Evolutionary conservation across 1,139 yeast genomes (phyloP).

Genomic region (Spencermartinsiella ligniputridi): DNA sequence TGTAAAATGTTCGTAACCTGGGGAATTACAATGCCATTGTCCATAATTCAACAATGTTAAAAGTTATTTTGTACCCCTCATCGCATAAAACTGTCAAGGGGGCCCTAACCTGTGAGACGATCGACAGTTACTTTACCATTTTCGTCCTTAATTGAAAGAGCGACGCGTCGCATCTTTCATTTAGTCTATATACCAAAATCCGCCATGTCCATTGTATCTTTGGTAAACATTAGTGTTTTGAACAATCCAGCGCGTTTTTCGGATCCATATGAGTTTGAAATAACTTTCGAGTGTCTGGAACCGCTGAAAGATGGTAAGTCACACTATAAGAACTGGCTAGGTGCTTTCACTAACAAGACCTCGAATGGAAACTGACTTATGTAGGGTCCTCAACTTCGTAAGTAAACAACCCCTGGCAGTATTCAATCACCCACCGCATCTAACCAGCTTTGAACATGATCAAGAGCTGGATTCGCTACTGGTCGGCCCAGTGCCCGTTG

Average conservation of each 20-base stretch:
- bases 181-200: no score
- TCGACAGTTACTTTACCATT: background rate
- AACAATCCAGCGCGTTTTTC: slow-evolving; percentile 94
- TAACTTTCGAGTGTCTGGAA: slow-evolving; percentile 94
- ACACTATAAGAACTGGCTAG: background rate
- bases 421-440: background rate
- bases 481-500: slow-evolving; percentile 98
- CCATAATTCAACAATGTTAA: no score
- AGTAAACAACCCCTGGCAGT: slow-evolving; percentile 13
- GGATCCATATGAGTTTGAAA: slow-evolving; percentile 93
- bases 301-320: slow-evolving; percentile 63
- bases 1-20: no score
- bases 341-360: slow-evolving; percentile 40
- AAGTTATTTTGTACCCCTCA: no score
- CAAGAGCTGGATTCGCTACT: slow-evolving; percentile 92
- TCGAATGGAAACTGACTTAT: slow-evolving; percentile 95
- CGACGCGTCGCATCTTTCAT: background rate
- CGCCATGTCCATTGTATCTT: slow-evolving; percentile 88
- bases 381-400: slow-evolving; percentile 88
- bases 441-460: slow-evolving; percentile 67
- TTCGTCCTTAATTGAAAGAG: background rate
- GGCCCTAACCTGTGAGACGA: no score
- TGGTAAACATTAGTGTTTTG: slow-evolving; percentile 84
- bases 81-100: no score
- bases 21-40: no score